phyloP scores from a whole-genome alignment of 352 stramenopile genomes.

The Phytopythium litorale region DNA sequence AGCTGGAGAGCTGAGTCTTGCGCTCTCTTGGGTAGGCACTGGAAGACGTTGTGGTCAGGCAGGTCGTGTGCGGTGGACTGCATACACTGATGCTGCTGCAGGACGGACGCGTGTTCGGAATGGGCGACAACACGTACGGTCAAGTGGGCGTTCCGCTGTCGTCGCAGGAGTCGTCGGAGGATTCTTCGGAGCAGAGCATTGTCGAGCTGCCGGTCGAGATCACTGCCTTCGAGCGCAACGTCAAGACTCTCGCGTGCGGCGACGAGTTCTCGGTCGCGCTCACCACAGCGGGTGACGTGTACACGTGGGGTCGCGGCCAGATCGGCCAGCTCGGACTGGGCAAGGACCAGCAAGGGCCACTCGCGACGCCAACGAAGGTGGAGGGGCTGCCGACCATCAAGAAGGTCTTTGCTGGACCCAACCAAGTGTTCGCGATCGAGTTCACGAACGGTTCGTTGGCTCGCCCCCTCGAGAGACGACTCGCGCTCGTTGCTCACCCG shows the following conservation, averaged over 20 bases:
- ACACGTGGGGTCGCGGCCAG: slow-evolving; percentile 70
- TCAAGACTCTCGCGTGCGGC: slow-evolving; percentile 50
- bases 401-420: slow-evolving; percentile 59
- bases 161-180: slow-evolving; percentile 11
- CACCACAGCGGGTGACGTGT: slow-evolving; percentile 46
- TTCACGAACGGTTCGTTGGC: slow-evolving; percentile 55
- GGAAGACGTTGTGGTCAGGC: slow-evolving; percentile 41
- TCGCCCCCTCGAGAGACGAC: not conserved
- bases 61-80: slow-evolving; percentile 62
- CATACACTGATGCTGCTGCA: slow-evolving; percentile 67
- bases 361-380: slow-evolving; percentile 55
- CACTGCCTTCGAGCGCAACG: slow-evolving; percentile 9
- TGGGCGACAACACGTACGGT: slow-evolving; percentile 73
- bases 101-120: slow-evolving; percentile 56
- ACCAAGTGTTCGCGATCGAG: slow-evolving; percentile 76
- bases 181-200: slow-evolving; percentile 25
- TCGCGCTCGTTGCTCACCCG: not conserved
- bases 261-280: slow-evolving; percentile 68
- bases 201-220: slow-evolving; percentile 35
- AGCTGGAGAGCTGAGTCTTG: not conserved
- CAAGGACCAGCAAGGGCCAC: slow-evolving; percentile 19
- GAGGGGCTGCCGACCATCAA: slow-evolving; percentile 47
- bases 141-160: slow-evolving; percentile 45
- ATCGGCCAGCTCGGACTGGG: slow-evolving; percentile 67
- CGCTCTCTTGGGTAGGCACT: slow-evolving; percentile 31